Percentiles rank a stretch among this genome's conserved stretches.
phyloP scores from a whole-genome alignment of 441 rosid species.

The Adansonia grandidieri region DNA sequence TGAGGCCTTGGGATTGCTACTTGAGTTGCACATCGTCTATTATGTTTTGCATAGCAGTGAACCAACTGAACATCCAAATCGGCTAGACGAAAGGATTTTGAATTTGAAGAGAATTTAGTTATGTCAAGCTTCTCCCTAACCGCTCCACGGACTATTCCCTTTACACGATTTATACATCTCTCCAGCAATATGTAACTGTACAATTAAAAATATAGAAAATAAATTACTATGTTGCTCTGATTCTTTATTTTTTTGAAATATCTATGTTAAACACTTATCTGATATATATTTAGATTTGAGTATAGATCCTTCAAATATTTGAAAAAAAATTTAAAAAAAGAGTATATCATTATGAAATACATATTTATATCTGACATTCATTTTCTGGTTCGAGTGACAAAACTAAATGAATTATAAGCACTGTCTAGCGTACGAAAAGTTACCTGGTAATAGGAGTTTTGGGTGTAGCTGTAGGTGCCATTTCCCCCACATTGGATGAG shows the following conservation, averaged over 20 bases:
- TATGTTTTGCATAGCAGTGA: conserved; percentile 34
- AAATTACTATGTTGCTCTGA: neutral
- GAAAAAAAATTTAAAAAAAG: too few species aligned
- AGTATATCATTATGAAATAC: too few species aligned
- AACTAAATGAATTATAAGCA: too few species aligned
- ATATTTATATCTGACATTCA: too few species aligned
- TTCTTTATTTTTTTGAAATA: too few species aligned
- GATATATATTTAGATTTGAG: too few species aligned
- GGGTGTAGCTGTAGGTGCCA: conserved; percentile 31
- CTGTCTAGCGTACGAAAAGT: neutral
- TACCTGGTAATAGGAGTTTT: conserved; percentile 36
- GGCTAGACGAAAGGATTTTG: conserved; percentile 31
- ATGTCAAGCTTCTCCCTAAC: conserved; percentile 23
- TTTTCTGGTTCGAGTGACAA: too few species aligned
- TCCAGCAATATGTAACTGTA: conserved; percentile 1
- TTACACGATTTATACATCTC: neutral
- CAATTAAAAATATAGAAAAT: neutral
- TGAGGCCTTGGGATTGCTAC: conserved; percentile 24
- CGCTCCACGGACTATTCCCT: conserved; percentile 14
- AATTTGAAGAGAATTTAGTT: conserved; percentile 16
- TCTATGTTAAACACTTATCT: too few species aligned
- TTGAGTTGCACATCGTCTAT: conserved; percentile 29
- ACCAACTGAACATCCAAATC: conserved; percentile 53
- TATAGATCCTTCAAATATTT: too few species aligned
- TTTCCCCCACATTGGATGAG: conserved; percentile 27